These are phyloP conservation scores for Otatea glauca DNA, from an alignment of 176 grass and related monocot genomes.

Conservation along the genomic window DNA sequence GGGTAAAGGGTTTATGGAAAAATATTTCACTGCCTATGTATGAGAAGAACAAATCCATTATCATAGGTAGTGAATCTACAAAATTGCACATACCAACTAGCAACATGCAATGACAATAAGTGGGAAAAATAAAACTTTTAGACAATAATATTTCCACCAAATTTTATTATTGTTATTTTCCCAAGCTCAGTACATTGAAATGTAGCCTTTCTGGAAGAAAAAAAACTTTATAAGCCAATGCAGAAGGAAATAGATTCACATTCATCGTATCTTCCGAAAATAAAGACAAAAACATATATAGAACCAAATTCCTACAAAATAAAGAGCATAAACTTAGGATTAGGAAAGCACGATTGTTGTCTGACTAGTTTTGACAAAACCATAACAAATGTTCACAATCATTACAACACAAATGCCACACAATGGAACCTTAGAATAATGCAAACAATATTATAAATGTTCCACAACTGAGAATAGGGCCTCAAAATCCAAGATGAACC, in stretches of 20 bases:
- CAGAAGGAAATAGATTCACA: background rate
- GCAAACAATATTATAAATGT: background rate
- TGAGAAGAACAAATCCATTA: background rate
- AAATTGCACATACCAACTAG: background rate
- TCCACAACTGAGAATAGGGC: background rate
- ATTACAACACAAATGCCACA: background rate
- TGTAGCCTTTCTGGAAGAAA: background rate
- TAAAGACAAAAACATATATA: background rate
- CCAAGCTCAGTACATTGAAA: background rate
- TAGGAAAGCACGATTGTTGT: background rate
- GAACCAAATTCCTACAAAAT: background rate
- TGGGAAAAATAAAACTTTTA: background rate
- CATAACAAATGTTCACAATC: background rate
- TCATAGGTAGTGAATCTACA: background rate
- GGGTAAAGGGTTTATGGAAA: too few relatives aligned
- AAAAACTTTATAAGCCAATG: background rate
- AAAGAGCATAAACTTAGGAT: background rate
- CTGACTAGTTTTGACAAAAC: background rate
- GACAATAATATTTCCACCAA: background rate
- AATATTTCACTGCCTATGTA: too few relatives aligned
- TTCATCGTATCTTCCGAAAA: background rate
- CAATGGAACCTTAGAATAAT: background rate
- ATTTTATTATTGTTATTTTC: background rate
- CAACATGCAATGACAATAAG: background rate
- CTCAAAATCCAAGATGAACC: background rate